phyloP scores from a whole-genome alignment of 2,329 filamentous ascomycete species.

The Fusarium hainanense region DNA sequence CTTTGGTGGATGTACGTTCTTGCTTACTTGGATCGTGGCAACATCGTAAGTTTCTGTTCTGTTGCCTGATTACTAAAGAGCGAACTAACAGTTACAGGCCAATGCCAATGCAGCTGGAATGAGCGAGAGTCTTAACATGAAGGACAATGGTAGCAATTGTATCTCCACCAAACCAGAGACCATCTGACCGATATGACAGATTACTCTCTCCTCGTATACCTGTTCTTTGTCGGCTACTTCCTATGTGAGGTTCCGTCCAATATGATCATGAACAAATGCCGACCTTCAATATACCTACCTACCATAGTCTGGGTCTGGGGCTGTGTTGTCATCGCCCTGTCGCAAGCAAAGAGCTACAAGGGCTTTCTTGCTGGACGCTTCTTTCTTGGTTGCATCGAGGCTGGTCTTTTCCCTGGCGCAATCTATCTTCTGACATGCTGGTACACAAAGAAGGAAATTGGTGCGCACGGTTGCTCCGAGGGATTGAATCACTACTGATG shows the following conservation, averaged over 20 bases:
- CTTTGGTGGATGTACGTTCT: constrained; percentile 52
- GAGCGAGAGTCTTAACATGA: constrained; percentile 3
- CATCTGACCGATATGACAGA: neutral
- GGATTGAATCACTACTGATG: neutral
- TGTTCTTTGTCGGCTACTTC: constrained; percentile 65
- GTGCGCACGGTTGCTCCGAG: neutral
- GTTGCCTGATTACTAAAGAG: rapidly evolving
- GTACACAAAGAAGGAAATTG: constrained; percentile 57
- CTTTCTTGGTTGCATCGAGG: constrained; percentile 62
- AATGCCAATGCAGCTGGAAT: constrained; percentile 5
- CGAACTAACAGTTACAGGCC: neutral
- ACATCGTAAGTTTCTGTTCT: constrained; percentile 37
- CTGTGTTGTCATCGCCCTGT: constrained; percentile 57
- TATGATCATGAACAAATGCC: constrained; percentile 61
- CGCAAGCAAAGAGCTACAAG: constrained; percentile 57
- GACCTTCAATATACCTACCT: constrained; percentile 61
- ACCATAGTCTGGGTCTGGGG: constrained; percentile 61
- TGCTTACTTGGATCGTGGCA: constrained; percentile 46
- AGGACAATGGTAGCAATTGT: neutral
- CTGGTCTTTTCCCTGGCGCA: constrained; percentile 64
- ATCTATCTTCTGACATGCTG: constrained; percentile 65
- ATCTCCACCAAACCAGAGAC: no score
- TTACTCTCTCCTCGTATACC: neutral
- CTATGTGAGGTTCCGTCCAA: constrained; percentile 65
- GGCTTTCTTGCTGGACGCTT: constrained; percentile 59